Evolutionary conservation across 345 rosid genomes (phyloP).

Genomic region (Eucalyptus regnans): DNA sequence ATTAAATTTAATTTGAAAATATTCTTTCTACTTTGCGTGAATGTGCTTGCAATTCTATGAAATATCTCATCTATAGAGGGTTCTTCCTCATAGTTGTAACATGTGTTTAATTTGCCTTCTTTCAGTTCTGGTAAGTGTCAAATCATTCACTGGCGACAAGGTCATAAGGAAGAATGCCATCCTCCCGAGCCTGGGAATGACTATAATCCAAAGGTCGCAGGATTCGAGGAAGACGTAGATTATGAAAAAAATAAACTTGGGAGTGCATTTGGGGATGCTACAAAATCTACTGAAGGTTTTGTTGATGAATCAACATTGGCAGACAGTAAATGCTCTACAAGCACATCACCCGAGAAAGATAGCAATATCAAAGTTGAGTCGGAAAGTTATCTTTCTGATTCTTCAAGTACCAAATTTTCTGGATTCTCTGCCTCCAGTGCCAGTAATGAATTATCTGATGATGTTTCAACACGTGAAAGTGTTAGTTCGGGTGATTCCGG

Average conservation of each 20-base stretch:
- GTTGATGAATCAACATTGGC: constrained; percentile 9
- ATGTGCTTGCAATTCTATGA: background rate
- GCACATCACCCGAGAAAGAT: constrained; percentile 11
- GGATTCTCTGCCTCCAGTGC: constrained; percentile 55
- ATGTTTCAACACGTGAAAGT: constrained; percentile 56
- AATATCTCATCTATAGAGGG: background rate
- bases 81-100: background rate
- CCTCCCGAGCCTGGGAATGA: constrained; percentile 33
- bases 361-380: constrained; percentile 28
- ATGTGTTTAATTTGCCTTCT: background rate
- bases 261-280: constrained; percentile 8
- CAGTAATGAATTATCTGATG: constrained; percentile 57
- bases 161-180: constrained; percentile 80
- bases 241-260: constrained; percentile 2
- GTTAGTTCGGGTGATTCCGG: constrained; percentile 50
- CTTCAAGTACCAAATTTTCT: constrained; percentile 55
- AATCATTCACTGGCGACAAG: constrained; percentile 92
- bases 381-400: constrained; percentile 37
- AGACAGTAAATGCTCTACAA: constrained; percentile 11
- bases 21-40: background rate
- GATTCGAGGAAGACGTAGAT: constrained; percentile 5
- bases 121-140: constrained; percentile 87
- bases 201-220: constrained; percentile 12
- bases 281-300: constrained; percentile 15
- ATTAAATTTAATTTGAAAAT: background rate